Percentiles rank a stretch among this genome's conserved stretches.
These are phyloP conservation scores for Furcasterigmium furcatum DNA, from an alignment of 2,329 filamentous ascomycete species.

Conservation along the genomic window DNA sequence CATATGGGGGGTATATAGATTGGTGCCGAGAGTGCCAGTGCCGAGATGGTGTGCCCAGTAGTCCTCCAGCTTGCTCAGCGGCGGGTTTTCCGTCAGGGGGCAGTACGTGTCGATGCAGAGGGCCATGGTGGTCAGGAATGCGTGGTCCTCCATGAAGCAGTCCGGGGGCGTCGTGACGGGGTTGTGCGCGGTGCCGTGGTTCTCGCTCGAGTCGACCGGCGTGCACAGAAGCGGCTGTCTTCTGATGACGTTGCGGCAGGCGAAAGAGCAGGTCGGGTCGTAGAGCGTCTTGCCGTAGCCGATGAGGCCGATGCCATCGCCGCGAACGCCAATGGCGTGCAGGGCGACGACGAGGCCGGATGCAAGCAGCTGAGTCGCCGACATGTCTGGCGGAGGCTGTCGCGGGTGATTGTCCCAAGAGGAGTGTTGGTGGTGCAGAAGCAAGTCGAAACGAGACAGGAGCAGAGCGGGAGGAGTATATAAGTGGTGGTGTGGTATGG, in stretches of 20 bases:
- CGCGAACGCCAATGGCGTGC: background rate
- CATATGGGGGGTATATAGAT: conserved; percentile 16
- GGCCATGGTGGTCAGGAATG: conserved; percentile 27
- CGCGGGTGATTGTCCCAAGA: too few relatives aligned
- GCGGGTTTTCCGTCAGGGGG: conserved; percentile 12
- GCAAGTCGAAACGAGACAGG: too few relatives aligned
- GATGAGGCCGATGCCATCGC: conserved; percentile 24
- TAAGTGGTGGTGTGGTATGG: too few relatives aligned
- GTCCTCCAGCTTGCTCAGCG: conserved; percentile 13
- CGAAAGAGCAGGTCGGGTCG: conserved; percentile 29
- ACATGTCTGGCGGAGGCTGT: too few relatives aligned
- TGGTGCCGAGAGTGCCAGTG: conserved; percentile 20
- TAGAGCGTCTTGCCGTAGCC: conserved; percentile 31
- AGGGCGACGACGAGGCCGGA: background rate
- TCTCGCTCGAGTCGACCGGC: conserved; percentile 12
- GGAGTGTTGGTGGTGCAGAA: too few relatives aligned
- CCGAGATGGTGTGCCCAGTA: conserved; percentile 24
- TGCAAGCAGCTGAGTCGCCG: too few relatives aligned
- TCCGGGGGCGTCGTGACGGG: conserved; percentile 10
- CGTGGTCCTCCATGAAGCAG: conserved; percentile 22
- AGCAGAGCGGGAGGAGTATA: too few relatives aligned
- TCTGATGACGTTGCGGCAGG: conserved; percentile 25
- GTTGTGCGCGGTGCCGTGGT: conserved; percentile 19
- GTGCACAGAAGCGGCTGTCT: conserved; percentile 23
- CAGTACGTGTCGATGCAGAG: conserved; percentile 29